These are phyloP conservation scores for Aspergillus fischeri DNA, from an alignment of 2,329 filamentous ascomycete genomes.

Conservation along the genomic window DNA sequence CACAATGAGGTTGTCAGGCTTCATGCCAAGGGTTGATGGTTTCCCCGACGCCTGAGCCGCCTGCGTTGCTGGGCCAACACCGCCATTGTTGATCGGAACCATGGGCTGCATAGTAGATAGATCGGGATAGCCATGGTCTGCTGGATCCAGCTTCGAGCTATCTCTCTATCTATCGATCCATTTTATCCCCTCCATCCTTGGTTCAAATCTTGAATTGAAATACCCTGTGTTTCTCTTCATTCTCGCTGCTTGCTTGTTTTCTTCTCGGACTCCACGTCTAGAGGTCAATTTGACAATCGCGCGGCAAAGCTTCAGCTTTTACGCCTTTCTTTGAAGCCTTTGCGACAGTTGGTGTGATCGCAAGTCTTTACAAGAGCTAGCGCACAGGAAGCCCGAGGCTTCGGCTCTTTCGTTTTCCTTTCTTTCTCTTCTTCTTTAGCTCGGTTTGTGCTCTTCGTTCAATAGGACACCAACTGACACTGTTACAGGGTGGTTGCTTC, in stretches of 20 bases:
- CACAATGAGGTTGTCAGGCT: conserved; percentile 10
- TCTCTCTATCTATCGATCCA: conserved; percentile 24
- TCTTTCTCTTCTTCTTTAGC: conserved; percentile 10
- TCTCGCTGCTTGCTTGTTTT: conserved; percentile 4
- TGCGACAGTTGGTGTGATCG: not conserved
- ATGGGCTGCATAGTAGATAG: conserved; percentile 23
- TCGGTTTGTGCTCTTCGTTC: conserved; percentile 31
- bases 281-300: not conserved
- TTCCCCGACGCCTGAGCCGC: conserved; percentile 28
- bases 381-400: conserved; percentile 2
- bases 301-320: conserved; percentile 2
- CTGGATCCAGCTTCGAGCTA: conserved; percentile 12
- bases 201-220: conserved; percentile 23
- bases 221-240: conserved; percentile 22
- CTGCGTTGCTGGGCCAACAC: conserved; percentile 36
- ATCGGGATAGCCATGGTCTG: conserved; percentile 23
- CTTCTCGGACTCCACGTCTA: conserved; percentile 2
- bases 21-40: conserved; percentile 24
- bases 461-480: conserved; percentile 43
- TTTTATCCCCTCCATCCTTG: conserved; percentile 11
- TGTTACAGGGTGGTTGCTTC: conserved; percentile 56
- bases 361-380: conserved; percentile 4
- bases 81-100: conserved; percentile 38
- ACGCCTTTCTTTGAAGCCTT: conserved; percentile 2
- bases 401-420: not conserved